Percentiles rank a stretch among this genome's conserved stretches.
Conservation (phyloP, 106 monocot genomes). For the Acorus calamus region DNA sequence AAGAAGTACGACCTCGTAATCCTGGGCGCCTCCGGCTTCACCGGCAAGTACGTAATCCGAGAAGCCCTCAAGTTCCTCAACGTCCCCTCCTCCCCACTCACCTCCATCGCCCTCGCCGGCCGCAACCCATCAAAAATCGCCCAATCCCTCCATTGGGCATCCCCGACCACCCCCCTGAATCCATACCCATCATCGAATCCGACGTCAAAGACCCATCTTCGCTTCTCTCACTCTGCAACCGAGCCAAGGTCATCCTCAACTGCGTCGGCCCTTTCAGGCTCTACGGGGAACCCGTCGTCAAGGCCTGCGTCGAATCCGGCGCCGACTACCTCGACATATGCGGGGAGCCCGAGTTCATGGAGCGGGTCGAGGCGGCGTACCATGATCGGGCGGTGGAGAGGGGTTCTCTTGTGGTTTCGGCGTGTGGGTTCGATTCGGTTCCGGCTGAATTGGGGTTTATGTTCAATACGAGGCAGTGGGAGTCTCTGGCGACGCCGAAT, state of each 20-base stretch:
- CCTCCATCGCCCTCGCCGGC: slow-evolving; percentile 74
- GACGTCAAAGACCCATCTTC: slow-evolving; percentile 46
- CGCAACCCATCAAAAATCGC: slow-evolving; percentile 52
- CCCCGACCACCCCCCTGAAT: slow-evolving; percentile 16
- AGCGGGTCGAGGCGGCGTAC: slow-evolving; percentile 56
- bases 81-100: slow-evolving; percentile 31
- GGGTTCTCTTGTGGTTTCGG: slow-evolving; percentile 77
- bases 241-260: slow-evolving; percentile 50
- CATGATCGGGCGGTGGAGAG: slow-evolving; percentile 39
- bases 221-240: slow-evolving; percentile 44
- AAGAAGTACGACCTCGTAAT: slow-evolving; percentile 55
- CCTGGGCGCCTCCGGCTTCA: slow-evolving; percentile 90
- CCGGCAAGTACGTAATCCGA: slow-evolving; percentile 72
- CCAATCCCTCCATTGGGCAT: slow-evolving; percentile 58
- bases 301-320: slow-evolving; percentile 68
- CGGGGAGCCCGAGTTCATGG: slow-evolving; percentile 99
- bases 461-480: slow-evolving; percentile 70
- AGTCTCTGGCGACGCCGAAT: slow-evolving; percentile 21
- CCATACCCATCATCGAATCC: slow-evolving; percentile 43
- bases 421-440: slow-evolving; percentile 88
- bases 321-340: slow-evolving; percentile 80
- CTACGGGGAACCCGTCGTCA: slow-evolving; percentile 61
- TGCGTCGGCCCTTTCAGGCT: slow-evolving; percentile 94
- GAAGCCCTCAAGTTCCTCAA: slow-evolving; percentile 69
- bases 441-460: slow-evolving; percentile 85